Base-by-base conservation (phyloP, 305 asterid genomes). In the Rubia balearica region DNA sequence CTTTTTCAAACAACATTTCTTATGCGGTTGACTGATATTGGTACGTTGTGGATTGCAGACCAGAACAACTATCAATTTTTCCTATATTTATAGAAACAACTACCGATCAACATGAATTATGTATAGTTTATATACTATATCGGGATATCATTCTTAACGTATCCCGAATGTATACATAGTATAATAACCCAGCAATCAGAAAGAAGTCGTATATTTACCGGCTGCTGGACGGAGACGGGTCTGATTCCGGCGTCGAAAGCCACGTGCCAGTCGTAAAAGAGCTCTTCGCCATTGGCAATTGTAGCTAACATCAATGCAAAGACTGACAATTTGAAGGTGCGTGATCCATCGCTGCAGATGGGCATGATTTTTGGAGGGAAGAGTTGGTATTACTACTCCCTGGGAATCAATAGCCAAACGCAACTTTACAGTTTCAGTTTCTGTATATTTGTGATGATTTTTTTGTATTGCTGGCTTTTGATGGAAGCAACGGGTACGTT, bases 181-280 rank as follows among this genome's bases (percentile, higher is more conserved):
- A 36, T 36, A 36, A 36, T 5, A 30, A 3, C 3, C 33, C 33
- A 1, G 3, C 33, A 30, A 30, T 30, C 4, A 45, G 51, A 45
- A 45, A 45, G 51, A 45, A 36, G 0, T 36, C 40, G 0, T 9
- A 45, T 45, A 10, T 1, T 45, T 60, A 89, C 95, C 80, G 90
- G 80, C 59, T 88, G 95, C 74, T 83, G 56, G 11, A 46, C 41
- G 0, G 83, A 77, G 3, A 74, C 43, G 0, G 92, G 95, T 7
- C 67, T 76, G 68, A 90, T 74, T 1, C 59, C 70, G 5, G 77
- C 38, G 71, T 84, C 61, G 24, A 82, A 6, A 7, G 82, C 80
- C n/a, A 85, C 88, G 67, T 74, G 86, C 96, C 96, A 89, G 7
- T 85, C 83, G 0, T 83, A 74, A 41, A 74, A 82, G 65, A 86